phyloP scores from a whole-genome alignment of 768 basidiomycete species.

The Hortiboletus campestris region DNA sequence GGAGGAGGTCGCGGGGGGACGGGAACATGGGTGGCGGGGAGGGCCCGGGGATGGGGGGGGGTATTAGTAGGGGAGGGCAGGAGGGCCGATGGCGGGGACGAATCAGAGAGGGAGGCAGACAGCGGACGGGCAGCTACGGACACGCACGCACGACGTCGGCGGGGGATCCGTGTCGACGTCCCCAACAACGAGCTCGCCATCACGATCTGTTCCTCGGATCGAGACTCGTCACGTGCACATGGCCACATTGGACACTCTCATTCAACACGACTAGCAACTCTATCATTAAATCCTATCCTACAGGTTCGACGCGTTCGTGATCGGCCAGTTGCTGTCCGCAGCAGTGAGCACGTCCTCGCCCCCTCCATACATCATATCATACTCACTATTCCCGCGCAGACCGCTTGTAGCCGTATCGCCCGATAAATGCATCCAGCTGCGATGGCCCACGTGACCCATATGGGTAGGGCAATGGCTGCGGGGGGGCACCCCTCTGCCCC shows the following conservation, averaged over 20 bases:
- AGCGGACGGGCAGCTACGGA: slow-evolving; percentile 7
- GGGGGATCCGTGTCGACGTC: slow-evolving; percentile 27
- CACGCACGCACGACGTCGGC: slow-evolving; percentile 25
- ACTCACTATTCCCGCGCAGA: slow-evolving; percentile 65
- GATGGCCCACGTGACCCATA: slow-evolving; percentile 97
- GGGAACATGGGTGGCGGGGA: slow-evolving; percentile 18
- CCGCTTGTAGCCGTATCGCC: slow-evolving; percentile 75
- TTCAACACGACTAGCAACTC: neutral
- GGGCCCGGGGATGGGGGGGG: neutral
- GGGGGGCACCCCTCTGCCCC: slow-evolving; percentile 60
- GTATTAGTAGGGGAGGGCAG: slow-evolving; percentile 12
- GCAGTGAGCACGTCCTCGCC: neutral
- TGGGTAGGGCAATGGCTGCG: slow-evolving; percentile 75
- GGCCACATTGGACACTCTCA: slow-evolving; percentile 5
- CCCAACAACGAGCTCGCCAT: slow-evolving; percentile 20
- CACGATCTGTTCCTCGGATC: slow-evolving; percentile 31
- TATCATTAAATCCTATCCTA: slow-evolving; percentile 3
- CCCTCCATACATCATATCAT: neutral
- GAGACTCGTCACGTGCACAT: slow-evolving; percentile 26
- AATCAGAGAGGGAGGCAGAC: slow-evolving; percentile 21
- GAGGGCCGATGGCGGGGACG: slow-evolving; percentile 15
- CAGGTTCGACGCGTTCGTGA: slow-evolving; percentile 25
- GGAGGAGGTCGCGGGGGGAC: slow-evolving; percentile 28
- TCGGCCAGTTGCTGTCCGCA: slow-evolving; percentile 27
- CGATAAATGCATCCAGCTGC: slow-evolving; percentile 73